Conservation (phyloP, 2,329 filamentous ascomycete genomes). For the Cladophialophora psammophila region DNA sequence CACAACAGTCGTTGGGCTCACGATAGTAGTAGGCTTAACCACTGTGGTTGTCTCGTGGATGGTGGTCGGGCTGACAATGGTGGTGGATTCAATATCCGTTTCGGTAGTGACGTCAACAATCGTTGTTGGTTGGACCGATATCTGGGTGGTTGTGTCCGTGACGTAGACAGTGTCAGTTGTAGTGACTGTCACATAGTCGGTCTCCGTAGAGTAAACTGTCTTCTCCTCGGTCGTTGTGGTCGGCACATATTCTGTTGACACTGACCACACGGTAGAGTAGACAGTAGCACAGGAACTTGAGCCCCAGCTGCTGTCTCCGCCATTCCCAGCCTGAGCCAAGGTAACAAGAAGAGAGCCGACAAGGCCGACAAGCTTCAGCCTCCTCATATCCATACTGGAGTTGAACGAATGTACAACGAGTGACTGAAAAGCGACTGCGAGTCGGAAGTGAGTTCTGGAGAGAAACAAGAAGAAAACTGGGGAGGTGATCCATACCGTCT, state of each 20-base stretch:
- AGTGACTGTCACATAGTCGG: constrained; percentile 15
- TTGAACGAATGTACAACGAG: constrained; percentile 26
- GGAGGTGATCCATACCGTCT: constrained; percentile 12
- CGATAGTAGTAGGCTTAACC: constrained; percentile 4
- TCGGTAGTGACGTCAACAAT: constrained; percentile 13
- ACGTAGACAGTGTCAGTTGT: constrained; percentile 10
- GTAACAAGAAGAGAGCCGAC: constrained; percentile 13
- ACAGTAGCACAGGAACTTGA: constrained; percentile 9
- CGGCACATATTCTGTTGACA: constrained; percentile 2
- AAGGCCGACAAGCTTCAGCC: constrained; percentile 22
- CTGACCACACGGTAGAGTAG: constrained; percentile 12
- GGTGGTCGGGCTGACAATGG: constrained; percentile 18
- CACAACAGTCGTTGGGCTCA: constrained; percentile 22
- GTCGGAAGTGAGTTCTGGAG: constrained; percentile 4
- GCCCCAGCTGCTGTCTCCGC: constrained; percentile 3
- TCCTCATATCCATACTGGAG: constrained; percentile 20
- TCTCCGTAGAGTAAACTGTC: constrained; percentile 14
- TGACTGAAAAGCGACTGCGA: constrained; percentile 15
- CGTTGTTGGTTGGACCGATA: constrained; percentile 17
- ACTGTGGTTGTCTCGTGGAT: constrained; percentile 3
- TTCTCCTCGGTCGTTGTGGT: constrained; percentile 4
- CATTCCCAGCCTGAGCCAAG: constrained; percentile 9
- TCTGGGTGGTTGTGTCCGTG: constrained; percentile 1
- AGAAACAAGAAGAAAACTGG: neutral
- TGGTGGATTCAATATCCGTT: constrained; percentile 6